Percentiles rank a stretch among this genome's conserved stretches.
phyloP scores from a whole-genome alignment of 345 rosid species.

The Ceriops zippeliana region DNA sequence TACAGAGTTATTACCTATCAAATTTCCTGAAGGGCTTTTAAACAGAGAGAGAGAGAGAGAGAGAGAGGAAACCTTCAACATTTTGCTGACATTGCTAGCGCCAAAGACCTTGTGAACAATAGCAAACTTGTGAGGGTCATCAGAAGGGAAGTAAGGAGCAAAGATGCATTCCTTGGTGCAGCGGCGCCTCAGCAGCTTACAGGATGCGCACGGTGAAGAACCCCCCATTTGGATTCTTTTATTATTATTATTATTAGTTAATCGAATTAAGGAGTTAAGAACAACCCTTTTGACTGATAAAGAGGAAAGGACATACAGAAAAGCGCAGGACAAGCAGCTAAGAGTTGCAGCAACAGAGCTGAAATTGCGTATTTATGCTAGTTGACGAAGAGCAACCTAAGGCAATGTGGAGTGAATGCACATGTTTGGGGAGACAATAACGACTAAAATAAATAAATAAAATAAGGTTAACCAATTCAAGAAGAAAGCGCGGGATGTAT shows the following conservation, averaged over 20 bases:
- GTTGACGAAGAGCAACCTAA: constrained; percentile 1
- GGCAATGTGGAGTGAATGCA: constrained; percentile 23
- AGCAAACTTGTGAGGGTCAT: constrained; percentile 78
- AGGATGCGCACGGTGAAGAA: constrained; percentile 80
- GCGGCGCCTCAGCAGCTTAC: constrained; percentile 73
- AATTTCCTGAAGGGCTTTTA: not conserved
- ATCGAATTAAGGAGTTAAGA: too few species aligned
- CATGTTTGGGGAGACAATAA: constrained; percentile 5
- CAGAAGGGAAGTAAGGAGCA: constrained; percentile 84
- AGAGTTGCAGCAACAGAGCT: constrained; percentile 30
- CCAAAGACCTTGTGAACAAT: constrained; percentile 86
- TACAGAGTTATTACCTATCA: too few species aligned
- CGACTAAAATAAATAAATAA: not conserved
- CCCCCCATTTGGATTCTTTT: constrained; percentile 40
- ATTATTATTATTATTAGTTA: too few species aligned
- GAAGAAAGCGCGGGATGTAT: not conserved
- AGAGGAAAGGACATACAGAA: not conserved
- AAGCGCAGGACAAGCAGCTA: constrained; percentile 21
- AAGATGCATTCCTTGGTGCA: constrained; percentile 78
- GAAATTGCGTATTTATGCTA: constrained; percentile 47
- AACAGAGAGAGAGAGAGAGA: constrained; percentile 1
- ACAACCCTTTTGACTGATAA: not conserved
- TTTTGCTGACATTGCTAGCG: constrained; percentile 83
- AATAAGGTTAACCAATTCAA: not conserved
- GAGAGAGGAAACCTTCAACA: constrained; percentile 60